Evolutionary conservation across 352 stramenopile genomes (phyloP).

Genomic region (Pythium brassicae): DNA sequence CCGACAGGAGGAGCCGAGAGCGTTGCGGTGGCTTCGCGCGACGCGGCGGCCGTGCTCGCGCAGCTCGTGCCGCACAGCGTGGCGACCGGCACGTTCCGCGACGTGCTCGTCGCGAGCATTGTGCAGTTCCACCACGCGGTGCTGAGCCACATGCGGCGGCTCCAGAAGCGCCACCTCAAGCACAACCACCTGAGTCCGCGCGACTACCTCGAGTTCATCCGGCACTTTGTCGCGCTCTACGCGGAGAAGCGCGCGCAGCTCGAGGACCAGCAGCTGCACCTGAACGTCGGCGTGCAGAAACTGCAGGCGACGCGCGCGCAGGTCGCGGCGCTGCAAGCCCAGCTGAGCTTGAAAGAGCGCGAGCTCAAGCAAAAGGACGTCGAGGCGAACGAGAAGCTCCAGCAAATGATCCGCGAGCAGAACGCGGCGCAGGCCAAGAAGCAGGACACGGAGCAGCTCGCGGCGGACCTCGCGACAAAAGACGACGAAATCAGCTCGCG

Average conservation of each 20-base stretch:
- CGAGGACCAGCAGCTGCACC: slow-evolving; percentile 96
- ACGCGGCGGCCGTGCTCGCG: slow-evolving; percentile 45
- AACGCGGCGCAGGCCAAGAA: slow-evolving; percentile 97
- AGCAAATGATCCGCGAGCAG: slow-evolving; percentile 98
- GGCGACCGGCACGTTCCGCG: slow-evolving; percentile 62
- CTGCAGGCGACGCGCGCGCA: slow-evolving; percentile 97
- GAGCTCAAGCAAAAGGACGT: slow-evolving; percentile 96
- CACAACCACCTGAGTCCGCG: slow-evolving; percentile 90
- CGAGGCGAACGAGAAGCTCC: slow-evolving; percentile 97
- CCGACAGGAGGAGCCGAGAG: too few species aligned
- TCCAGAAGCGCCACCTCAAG: slow-evolving; percentile 85
- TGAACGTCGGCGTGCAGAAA: slow-evolving; percentile 98
- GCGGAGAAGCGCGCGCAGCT: slow-evolving; percentile 90
- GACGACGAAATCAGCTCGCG: slow-evolving; percentile 94
- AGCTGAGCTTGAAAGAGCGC: slow-evolving; percentile 92
- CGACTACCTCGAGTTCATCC: slow-evolving; percentile 92
- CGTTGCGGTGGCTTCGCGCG: slow-evolving; percentile 60
- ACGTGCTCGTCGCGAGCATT: slow-evolving; percentile 78
- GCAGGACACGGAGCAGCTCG: slow-evolving; percentile 95
- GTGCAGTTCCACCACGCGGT: slow-evolving; percentile 87
- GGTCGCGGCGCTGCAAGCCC: slow-evolving; percentile 89
- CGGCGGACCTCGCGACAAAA: slow-evolving; percentile 91
- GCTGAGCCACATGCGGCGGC: slow-evolving; percentile 76
- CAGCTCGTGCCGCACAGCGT: slow-evolving; percentile 63
- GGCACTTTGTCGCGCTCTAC: slow-evolving; percentile 88